Evolutionary conservation across 805 yeast genomes (phyloP).

Genomic region (Cyberlindnera bimundalis): DNA sequence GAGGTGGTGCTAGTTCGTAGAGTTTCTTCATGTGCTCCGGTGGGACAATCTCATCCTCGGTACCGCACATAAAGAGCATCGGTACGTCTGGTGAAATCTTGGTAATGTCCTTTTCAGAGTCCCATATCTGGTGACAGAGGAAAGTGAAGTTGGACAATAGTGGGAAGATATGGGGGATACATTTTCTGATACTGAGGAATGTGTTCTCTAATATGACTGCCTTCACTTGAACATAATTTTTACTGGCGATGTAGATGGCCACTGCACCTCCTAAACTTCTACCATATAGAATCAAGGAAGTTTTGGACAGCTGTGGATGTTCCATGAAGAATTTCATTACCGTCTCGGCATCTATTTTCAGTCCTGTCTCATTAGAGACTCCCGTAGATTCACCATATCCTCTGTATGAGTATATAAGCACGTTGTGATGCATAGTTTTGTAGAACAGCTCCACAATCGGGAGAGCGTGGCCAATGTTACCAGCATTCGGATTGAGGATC

Average conservation of each 20-base stretch:
- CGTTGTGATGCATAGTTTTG: slow-evolving; percentile 63
- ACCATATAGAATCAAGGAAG: slow-evolving; percentile 71
- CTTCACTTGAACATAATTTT: slow-evolving; percentile 44
- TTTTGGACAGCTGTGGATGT: slow-evolving; percentile 49
- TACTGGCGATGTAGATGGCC: slow-evolving; percentile 74
- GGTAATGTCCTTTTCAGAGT: slow-evolving; percentile 59
- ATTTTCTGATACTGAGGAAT: slow-evolving; percentile 68
- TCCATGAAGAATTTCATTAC: slow-evolving; percentile 55
- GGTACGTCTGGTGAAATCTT: slow-evolving; percentile 54
- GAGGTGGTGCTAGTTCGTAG: slow-evolving; percentile 48
- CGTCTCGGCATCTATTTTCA: slow-evolving; percentile 78
- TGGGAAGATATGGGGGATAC: slow-evolving; percentile 75
- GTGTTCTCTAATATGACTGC: slow-evolving; percentile 86
- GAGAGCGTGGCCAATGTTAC: slow-evolving; percentile 87
- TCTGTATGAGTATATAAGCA: slow-evolving; percentile 80
- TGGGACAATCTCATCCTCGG: slow-evolving; percentile 87
- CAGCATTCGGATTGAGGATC: slow-evolving; percentile 89
- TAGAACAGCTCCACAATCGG: slow-evolving; percentile 76
- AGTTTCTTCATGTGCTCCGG: slow-evolving; percentile 72
- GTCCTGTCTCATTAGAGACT: slow-evolving; percentile 67
- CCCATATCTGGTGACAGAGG: slow-evolving; percentile 81
- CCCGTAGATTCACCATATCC: slow-evolving; percentile 90
- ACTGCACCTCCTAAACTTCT: slow-evolving; percentile 95
- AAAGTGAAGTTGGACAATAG: slow-evolving; percentile 48
- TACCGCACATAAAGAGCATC: slow-evolving; percentile 66